Base-by-base conservation (phyloP, 768 basidiomycete species). In the Leccinum fibrillosum region DNA sequence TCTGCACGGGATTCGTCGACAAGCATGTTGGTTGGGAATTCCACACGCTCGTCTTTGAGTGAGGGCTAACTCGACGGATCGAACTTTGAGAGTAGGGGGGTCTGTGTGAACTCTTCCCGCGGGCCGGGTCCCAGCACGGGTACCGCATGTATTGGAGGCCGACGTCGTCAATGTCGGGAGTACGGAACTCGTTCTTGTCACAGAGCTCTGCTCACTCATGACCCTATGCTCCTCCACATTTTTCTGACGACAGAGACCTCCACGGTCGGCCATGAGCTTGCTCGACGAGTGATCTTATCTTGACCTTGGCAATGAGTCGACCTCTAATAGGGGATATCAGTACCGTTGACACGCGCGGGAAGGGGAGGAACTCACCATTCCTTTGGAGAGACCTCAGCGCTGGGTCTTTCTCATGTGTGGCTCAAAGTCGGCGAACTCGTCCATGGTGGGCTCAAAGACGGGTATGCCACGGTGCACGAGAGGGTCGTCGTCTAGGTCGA, bases 371-470 rank as follows among this genome's bases (percentile, higher is more conserved):
- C 88, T 69, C 56, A 92, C 95, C 95, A 98, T 79, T 96, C 92
- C 65, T 86, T 84, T 4, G 96, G 96, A 28, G 82, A 0, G 82
- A 1, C 97, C 97, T 92, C 97, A 99, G 59, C 85, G 82, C 70
- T 95, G 93, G 48, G 98, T 81, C 59, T 75, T 84, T 62, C 83
- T 8, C 26, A 8, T 26, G 26, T 26, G 26, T 26, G 26, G 26
- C 26, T 92, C 95, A 72, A 98, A 98, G 73, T 94, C 91, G 60
- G 78, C 71, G 65, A 97, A 97, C 66, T 98, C 92, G 51, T 88
- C 87, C 85, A 95, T 89, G 2, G 89, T 85, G 8, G 95, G 97
- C 69, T 86, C 89, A 81, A 99, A 99, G 11, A 99, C 93, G 5
- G 96, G 96, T 49, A 98, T 96, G 37, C 95, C 97, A 51, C 90